Conservation (phyloP, 371 early-diverging fungal species). For the Cladochytrium tenue region DNA sequence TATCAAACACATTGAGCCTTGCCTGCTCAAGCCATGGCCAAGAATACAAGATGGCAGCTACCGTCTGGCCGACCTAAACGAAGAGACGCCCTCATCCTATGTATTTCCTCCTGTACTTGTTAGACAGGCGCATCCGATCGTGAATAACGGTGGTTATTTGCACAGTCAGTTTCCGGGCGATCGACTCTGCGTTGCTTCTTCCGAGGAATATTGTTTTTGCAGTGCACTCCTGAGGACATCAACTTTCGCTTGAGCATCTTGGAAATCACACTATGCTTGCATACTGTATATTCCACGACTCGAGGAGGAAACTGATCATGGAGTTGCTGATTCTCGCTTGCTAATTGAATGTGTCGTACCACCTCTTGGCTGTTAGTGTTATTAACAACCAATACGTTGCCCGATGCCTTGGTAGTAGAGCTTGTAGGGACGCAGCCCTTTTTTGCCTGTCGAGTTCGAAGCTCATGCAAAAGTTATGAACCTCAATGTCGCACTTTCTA, state of each 20-base stretch:
- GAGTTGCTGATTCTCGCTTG: not conserved
- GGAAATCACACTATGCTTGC: not conserved
- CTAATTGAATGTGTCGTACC: not conserved
- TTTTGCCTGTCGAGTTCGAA: not conserved
- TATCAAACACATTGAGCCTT: conserved; percentile 74
- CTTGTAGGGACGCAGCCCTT: not conserved
- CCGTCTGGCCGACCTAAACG: too few species aligned
- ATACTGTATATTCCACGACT: not conserved
- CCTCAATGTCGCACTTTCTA: not conserved
- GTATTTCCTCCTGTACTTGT: too few species aligned
- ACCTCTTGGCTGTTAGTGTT: not conserved
- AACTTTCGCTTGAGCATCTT: not conserved
- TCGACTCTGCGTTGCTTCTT: not conserved
- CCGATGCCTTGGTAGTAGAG: not conserved
- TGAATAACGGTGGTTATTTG: too few species aligned
- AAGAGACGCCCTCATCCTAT: too few species aligned
- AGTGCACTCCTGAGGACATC: not conserved
- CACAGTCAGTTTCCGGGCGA: too few species aligned
- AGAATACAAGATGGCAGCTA: too few species aligned
- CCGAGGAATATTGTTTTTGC: not conserved
- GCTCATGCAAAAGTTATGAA: not conserved
- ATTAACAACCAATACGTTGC: not conserved
- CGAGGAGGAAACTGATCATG: not conserved
- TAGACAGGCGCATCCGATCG: too few species aligned
- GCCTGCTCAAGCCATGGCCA: conserved; percentile 66